These are phyloP conservation scores for Phytopythium boreale DNA, from an alignment of 352 stramenopile species.

Conservation along the genomic window DNA sequence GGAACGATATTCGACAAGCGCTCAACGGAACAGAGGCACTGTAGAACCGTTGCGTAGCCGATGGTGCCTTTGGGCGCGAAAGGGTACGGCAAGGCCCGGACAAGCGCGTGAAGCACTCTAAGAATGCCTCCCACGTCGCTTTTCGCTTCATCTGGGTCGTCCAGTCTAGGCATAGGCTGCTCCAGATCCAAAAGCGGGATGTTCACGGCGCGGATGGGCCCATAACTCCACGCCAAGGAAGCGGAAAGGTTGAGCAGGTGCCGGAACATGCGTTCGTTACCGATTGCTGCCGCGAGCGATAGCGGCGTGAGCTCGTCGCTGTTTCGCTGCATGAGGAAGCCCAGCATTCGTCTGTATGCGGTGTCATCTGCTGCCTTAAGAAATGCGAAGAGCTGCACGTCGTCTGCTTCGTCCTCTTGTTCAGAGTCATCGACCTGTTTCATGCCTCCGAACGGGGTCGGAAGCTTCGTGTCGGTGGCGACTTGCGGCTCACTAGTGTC, in stretches of 20 bases:
- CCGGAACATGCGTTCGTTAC: conserved; percentile 52
- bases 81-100: conserved; percentile 17
- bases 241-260: conserved; percentile 48
- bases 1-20: conserved; percentile 39
- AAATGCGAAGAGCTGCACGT: conserved; percentile 30
- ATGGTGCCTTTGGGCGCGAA: conserved; percentile 31
- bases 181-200: conserved; percentile 56
- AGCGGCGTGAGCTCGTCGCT: conserved; percentile 50
- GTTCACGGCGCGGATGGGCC: conserved; percentile 48
- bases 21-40: conserved; percentile 56
- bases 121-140: conserved; percentile 5
- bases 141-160: not conserved
- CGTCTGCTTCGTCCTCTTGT: not conserved
- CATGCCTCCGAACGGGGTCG: not conserved
- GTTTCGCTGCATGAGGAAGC: conserved; percentile 49
- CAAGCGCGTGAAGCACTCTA: not conserved
- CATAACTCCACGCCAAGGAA: conserved; percentile 49
- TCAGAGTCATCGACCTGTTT: not conserved
- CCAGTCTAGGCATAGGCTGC: conserved; percentile 28
- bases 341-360: conserved; percentile 28
- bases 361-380: conserved; percentile 25
- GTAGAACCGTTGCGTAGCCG: conserved; percentile 43
- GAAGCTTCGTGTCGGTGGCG: not conserved
- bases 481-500: not conserved
- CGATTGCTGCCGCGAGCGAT: conserved; percentile 50